A percentile compares a stretch with the other conserved stretches of the same genome.
These are phyloP conservation scores for Inonotus hispidus DNA, from an alignment of 1,284 basidiomycete genomes.

Conservation along the genomic window DNA sequence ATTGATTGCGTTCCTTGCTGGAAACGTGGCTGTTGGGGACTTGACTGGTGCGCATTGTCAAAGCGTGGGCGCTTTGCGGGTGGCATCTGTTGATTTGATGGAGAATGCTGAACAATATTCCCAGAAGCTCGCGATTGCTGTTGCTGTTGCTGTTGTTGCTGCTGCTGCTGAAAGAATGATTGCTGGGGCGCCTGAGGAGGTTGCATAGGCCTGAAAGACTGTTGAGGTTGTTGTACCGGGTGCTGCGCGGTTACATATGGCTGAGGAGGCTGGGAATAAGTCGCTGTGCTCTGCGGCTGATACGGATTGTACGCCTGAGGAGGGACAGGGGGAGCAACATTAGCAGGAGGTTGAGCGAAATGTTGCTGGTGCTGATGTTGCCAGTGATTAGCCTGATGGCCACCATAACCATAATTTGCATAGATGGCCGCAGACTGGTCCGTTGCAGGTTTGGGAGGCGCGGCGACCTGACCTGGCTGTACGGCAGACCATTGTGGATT, in stretches of 20 bases:
- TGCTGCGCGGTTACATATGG: slow-evolving; percentile 52
- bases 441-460: slow-evolving; percentile 51
- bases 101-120: slow-evolving; percentile 51
- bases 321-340: slow-evolving; percentile 41
- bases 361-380: slow-evolving; percentile 51
- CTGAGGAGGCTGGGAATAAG: slow-evolving; percentile 47
- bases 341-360: slow-evolving; percentile 43
- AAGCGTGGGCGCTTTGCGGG: slow-evolving; percentile 82
- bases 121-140: slow-evolving; percentile 40
- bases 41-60: slow-evolving; percentile 59
- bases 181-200: slow-evolving; percentile 43
- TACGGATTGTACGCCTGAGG: slow-evolving; percentile 70
- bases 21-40: slow-evolving; percentile 36
- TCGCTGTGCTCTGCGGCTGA: slow-evolving; percentile 55
- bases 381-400: slow-evolving; percentile 51
- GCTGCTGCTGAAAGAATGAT: slow-evolving; percentile 53
- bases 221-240: slow-evolving; percentile 31
- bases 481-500: slow-evolving; percentile 58
- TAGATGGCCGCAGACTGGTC: slow-evolving; percentile 67
- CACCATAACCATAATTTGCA: slow-evolving; percentile 80
- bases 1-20: slow-evolving; percentile 35
- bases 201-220: slow-evolving; percentile 22
- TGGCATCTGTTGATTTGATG: slow-evolving; percentile 66
- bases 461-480: slow-evolving; percentile 40
- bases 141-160: slow-evolving; percentile 37